Evolutionary conservation across 2,329 filamentous ascomycete genomes (phyloP).

Genomic region (Aotearoamyces nothofagi): DNA sequence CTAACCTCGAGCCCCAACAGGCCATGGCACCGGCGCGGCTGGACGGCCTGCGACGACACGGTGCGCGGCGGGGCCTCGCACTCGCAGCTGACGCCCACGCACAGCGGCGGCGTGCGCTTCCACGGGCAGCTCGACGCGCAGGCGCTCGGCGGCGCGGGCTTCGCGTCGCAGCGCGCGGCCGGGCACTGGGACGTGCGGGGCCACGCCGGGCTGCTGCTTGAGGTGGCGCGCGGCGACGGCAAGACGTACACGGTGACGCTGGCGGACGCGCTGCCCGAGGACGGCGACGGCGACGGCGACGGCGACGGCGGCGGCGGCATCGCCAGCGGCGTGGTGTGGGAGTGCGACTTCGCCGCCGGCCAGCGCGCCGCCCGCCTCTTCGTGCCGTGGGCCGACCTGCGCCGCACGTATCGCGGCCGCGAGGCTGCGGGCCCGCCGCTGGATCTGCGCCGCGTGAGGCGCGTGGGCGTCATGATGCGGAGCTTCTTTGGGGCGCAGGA

Average conservation of each 20-base stretch:
- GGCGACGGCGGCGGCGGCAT: constrained; percentile 52
- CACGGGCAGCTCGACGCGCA: constrained; percentile 56
- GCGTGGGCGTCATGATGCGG: constrained; percentile 66
- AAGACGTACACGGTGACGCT: constrained; percentile 62
- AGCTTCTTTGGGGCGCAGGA: constrained; percentile 67
- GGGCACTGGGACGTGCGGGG: constrained; percentile 47
- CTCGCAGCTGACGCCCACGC: constrained; percentile 26
- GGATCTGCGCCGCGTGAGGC: constrained; percentile 42
- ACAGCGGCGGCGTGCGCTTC: constrained; percentile 21
- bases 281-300: constrained; percentile 47
- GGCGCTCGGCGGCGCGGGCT: constrained; percentile 66
- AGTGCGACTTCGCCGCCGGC: constrained; percentile 45
- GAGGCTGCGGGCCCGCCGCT: constrained; percentile 46
- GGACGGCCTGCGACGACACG: constrained; percentile 58
- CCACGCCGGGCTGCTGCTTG: constrained; percentile 45
- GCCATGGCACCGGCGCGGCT: constrained; percentile 42
- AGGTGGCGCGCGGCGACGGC: constrained; percentile 35
- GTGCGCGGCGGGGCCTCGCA: constrained; percentile 60
- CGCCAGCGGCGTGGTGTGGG: constrained; percentile 57
- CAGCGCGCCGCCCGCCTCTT: constrained; percentile 27
- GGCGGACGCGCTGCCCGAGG: constrained; percentile 51
- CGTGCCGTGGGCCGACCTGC: constrained; percentile 49
- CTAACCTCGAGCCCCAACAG: constrained; percentile 22
- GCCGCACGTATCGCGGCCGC: constrained; percentile 59
- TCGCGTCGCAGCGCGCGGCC: constrained; percentile 61